phyloP scores from a whole-genome alignment of 2,329 filamentous ascomycete species.

The Verticillium alfalfae region DNA sequence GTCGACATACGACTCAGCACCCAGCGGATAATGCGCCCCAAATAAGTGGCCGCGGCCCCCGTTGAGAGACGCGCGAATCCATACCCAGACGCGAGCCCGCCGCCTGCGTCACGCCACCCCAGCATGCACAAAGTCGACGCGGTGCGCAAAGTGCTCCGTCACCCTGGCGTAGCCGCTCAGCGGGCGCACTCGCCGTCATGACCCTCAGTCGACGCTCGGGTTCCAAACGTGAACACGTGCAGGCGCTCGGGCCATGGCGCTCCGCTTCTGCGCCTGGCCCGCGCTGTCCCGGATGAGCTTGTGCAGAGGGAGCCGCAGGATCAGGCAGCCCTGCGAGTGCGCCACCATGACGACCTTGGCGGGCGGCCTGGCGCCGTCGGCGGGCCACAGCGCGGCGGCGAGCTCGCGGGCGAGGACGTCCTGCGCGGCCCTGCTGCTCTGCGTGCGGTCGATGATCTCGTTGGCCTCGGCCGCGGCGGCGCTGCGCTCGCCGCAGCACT shows the following conservation, averaged over 20 bases:
- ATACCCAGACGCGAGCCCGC: background rate
- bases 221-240: constrained; percentile 2
- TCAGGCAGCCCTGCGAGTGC: constrained; percentile 6
- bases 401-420: constrained; percentile 1
- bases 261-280: background rate
- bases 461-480: background rate
- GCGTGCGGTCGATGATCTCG: constrained; percentile 3
- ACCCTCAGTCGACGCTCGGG: constrained; percentile 7
- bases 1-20: background rate
- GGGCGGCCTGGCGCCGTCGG: background rate
- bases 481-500: constrained; percentile 5
- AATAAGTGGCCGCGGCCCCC: background rate
- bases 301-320: constrained; percentile 4
- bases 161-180: constrained; percentile 1
- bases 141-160: constrained; percentile 8
- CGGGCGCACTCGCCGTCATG: background rate
- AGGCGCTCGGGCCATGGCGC: background rate
- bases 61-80: too few relatives aligned
- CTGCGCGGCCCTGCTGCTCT: constrained; percentile 2
- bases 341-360: constrained; percentile 6
- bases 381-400: background rate
- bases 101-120: constrained; percentile 2
- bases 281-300: background rate
- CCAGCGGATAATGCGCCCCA: background rate
- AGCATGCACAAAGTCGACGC: constrained; percentile 6